Evolutionary conservation across 148 eudicot genomes (phyloP).

Genomic region (Rhododendron griersonianum): DNA sequence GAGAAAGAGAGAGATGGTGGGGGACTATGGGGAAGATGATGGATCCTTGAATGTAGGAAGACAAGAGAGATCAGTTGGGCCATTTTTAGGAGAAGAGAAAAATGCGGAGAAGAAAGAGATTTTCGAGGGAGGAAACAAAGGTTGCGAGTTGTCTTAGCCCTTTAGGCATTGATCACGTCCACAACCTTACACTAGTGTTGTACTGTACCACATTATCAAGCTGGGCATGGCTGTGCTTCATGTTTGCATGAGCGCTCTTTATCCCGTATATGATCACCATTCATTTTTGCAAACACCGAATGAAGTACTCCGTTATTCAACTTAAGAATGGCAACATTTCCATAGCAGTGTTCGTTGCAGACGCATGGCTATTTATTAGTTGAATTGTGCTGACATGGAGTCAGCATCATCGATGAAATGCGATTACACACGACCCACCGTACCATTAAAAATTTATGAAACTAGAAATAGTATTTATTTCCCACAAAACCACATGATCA

Average conservation of each 20-base stretch:
- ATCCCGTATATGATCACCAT: too few relatives aligned
- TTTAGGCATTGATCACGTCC: conserved; percentile 23
- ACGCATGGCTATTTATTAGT: too few relatives aligned
- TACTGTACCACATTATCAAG: background rate
- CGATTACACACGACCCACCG: too few relatives aligned
- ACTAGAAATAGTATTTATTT: background rate
- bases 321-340: too few relatives aligned
- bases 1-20: conserved; percentile 1
- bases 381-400: too few relatives aligned
- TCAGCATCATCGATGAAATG: too few relatives aligned
- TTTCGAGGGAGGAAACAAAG: conserved; percentile 3
- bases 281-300: too few relatives aligned
- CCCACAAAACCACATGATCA: background rate
- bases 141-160: conserved; percentile 11
- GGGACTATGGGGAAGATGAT: background rate
- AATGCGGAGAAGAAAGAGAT: conserved; percentile 27
- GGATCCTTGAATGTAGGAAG: conserved; percentile 42
- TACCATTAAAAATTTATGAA: too few relatives aligned
- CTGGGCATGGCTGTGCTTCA: background rate
- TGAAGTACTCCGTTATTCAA: too few relatives aligned
- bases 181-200: background rate
- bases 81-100: conserved; percentile 28
- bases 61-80: conserved; percentile 16
- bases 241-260: background rate
- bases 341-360: too few relatives aligned